Evolutionary conservation across 164 flowering plant genomes (phyloP), one percentile per base, ranked within the genome.

Genomic region (Aristolochia californica): DNA sequence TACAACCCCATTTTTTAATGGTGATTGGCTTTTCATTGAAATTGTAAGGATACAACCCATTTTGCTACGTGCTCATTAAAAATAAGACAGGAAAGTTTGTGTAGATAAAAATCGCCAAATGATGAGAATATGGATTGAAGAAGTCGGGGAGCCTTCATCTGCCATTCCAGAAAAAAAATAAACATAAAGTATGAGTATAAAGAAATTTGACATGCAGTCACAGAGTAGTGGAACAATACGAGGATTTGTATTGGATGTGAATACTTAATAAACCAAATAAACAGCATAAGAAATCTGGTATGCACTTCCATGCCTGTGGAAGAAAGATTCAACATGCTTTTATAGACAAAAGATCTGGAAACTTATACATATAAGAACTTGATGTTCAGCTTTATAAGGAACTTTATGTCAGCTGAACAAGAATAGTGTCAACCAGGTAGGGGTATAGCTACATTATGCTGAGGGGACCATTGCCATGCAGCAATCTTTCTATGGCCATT

Each of bases 1-100:
- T 34, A 34, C 40, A 34, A 34, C 40, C 22, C 50, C 50, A 4
- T 47, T 17, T 47, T 8, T 16, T 47, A 5, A 51, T 55, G 24
- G 15, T 24, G 28, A 56, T 50, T 58, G 26, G 54, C 49, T 22
- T 24, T 30, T 20, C 56, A 60, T 17, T 22, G 16, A 30, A 30
- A 40, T 22, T 13, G 56, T 61, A 77, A 88, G 98, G 96, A 93
- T 93, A 93, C 95, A 4, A 96, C 76, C 91, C 88, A 89, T 53
- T 45, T 69, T 43, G 96, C 94, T 62, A 78, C 87, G 51, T n/a
- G 57, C 56, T 75, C 57, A 52, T 82, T 86, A 77, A 85, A 89
- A 45, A 83, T 62, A 53, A 58, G 65, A 58, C 50, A 14, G 30
- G 99, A 80, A 45, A 82, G 71, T 63, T 72, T 83, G 79, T 79